phyloP scores from a whole-genome alignment of 305 asterid genomes.

The Caryopteris hybrid region DNA sequence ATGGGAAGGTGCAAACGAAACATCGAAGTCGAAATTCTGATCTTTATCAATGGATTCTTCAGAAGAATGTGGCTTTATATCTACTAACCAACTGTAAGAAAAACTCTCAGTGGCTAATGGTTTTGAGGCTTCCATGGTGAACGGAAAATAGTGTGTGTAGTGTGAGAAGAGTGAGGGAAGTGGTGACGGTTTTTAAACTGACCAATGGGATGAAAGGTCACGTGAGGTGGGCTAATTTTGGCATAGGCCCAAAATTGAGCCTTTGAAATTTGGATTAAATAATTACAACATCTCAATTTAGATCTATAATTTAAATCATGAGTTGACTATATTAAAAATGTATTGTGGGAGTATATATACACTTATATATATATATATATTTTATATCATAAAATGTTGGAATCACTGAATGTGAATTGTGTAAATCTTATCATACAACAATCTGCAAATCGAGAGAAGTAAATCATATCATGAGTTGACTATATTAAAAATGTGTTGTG shows the following conservation, averaged over 20 bases:
- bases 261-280: neutral
- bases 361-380: too few relatives aligned
- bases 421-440: too few relatives aligned
- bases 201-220: slow-evolving; percentile 8
- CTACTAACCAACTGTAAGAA: slow-evolving; percentile 74
- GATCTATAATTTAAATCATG: too few relatives aligned
- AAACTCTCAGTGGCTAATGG: slow-evolving; percentile 81
- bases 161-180: slow-evolving; percentile 13
- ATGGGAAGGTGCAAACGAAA: slow-evolving; percentile 31
- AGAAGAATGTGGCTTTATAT: slow-evolving; percentile 29
- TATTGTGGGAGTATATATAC: too few relatives aligned
- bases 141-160: neutral
- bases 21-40: slow-evolving; percentile 50
- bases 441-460: too few relatives aligned
- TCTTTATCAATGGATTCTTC: slow-evolving; percentile 25
- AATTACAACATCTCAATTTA: too few relatives aligned
- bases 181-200: slow-evolving; percentile 22
- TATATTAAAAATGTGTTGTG: too few relatives aligned
- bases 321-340: too few relatives aligned
- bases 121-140: slow-evolving; percentile 60
- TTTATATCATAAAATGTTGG: too few relatives aligned
- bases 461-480: too few relatives aligned
- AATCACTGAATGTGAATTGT: too few relatives aligned
- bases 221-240: slow-evolving; percentile 7
- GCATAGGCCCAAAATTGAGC: neutral